Percentiles rank a stretch among this genome's conserved stretches.
Conservation (phyloP, 2,329 filamentous ascomycete species). For the Cladosporium sp. region DNA sequence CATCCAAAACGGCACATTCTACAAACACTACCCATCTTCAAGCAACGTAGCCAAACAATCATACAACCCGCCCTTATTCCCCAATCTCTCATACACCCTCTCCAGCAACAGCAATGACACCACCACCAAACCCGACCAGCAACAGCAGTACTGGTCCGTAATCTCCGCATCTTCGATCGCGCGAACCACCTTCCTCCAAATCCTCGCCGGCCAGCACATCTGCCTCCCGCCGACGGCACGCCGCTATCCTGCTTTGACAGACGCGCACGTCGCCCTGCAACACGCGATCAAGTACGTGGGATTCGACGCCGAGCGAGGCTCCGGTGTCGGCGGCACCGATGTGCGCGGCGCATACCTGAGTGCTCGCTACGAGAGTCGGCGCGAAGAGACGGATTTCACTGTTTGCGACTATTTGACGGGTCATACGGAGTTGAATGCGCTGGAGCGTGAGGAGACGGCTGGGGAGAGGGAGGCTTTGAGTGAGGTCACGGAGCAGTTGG, state of each 20-base stretch:
- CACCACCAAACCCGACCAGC: too few relatives aligned
- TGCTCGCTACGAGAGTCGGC: conserved; percentile 81
- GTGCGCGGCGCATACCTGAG: conserved; percentile 77
- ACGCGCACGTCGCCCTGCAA: conserved; percentile 53
- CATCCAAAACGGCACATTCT: conserved; percentile 79
- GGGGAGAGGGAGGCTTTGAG: conserved; percentile 50
- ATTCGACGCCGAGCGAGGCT: conserved; percentile 70
- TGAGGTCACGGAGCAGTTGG: conserved; percentile 65
- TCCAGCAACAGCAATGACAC: too few relatives aligned
- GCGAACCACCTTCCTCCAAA: conserved; percentile 77
- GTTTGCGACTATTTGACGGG: conserved; percentile 76
- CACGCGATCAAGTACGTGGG: conserved; percentile 84
- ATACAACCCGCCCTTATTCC: conserved; percentile 70
- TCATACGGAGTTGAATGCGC: conserved; percentile 76
- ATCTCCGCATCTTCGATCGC: conserved; percentile 74
- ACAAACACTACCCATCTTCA: conserved; percentile 63
- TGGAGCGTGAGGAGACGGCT: conserved; percentile 45
- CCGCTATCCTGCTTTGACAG: conserved; percentile 71
- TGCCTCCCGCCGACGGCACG: conserved; percentile 71
- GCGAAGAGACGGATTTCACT: conserved; percentile 84
- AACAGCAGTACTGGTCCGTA: conserved; percentile 70
- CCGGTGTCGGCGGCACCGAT: conserved; percentile 47
- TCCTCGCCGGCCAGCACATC: conserved; percentile 71
- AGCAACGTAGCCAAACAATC: conserved; percentile 36
- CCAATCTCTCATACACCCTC: conserved; percentile 65